Evolutionary conservation across 1,284 basidiomycete species (phyloP).

Genomic region (Crucibulum cyathiforme): DNA sequence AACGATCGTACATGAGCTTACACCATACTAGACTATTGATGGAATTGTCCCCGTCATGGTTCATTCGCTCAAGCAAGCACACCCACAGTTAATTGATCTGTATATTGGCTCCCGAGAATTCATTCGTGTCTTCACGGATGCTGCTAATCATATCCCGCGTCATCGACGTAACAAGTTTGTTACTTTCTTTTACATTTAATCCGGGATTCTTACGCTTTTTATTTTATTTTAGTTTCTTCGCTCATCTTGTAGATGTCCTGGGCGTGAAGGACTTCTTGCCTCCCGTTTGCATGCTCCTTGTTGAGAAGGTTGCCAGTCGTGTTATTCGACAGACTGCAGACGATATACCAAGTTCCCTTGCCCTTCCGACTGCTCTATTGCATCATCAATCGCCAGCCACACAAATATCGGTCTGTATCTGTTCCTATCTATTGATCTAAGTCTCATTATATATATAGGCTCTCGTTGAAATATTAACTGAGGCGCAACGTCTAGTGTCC

Average conservation of each 20-base stretch:
- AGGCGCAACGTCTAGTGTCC: slow-evolving; percentile 66
- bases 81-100: slow-evolving; percentile 62
- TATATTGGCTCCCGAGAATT: slow-evolving; percentile 76
- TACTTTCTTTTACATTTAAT: slow-evolving; percentile 2
- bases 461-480: slow-evolving; percentile 70
- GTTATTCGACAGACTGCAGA: slow-evolving; percentile 69
- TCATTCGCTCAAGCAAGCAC: slow-evolving; percentile 67
- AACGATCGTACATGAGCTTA: not conserved
- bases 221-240: slow-evolving; percentile 75
- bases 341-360: slow-evolving; percentile 66
- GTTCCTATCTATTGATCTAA: slow-evolving; percentile 15
- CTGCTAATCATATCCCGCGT: slow-evolving; percentile 84
- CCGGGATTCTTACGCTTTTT: slow-evolving; percentile 6
- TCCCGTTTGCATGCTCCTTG: slow-evolving; percentile 85
- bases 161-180: slow-evolving; percentile 84
- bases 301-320: slow-evolving; percentile 80
- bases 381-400: slow-evolving; percentile 60
- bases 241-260: slow-evolving; percentile 87
- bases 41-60: slow-evolving; percentile 95
- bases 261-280: slow-evolving; percentile 85
- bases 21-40: slow-evolving; percentile 75
- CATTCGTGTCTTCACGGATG: slow-evolving; percentile 88
- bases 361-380: slow-evolving; percentile 70
- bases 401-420: slow-evolving; percentile 61
- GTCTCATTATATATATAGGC: slow-evolving; percentile 42